Evolutionary conservation across 495 filamentous ascomycete species (phyloP).

Genomic region (Penicillium simplicissimum): DNA sequence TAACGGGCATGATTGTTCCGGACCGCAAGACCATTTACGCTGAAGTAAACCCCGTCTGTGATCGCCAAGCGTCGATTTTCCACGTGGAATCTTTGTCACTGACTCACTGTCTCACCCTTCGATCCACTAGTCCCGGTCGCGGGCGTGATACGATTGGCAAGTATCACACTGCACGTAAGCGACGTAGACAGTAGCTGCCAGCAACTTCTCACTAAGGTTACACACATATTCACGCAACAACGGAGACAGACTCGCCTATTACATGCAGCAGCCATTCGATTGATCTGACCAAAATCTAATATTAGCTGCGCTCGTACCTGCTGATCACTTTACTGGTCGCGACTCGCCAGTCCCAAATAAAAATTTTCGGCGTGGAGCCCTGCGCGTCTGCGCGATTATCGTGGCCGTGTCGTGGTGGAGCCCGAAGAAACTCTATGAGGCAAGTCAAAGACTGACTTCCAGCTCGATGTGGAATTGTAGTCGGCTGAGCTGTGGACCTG

Average conservation of each 20-base stretch:
- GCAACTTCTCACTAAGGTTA: background rate
- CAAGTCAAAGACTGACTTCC: slow-evolving; percentile 3
- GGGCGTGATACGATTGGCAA: background rate
- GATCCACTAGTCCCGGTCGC: background rate
- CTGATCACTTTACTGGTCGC: slow-evolving; percentile 1
- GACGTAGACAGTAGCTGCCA: background rate
- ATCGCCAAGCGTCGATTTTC: slow-evolving; percentile 4
- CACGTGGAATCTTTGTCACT: slow-evolving; percentile 5
- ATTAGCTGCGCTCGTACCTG: background rate
- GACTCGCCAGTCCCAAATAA: background rate
- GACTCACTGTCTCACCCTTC: background rate
- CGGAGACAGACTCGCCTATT: background rate
- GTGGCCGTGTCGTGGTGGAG: background rate
- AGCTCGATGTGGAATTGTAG: background rate
- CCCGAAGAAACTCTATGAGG: slow-evolving; percentile 2
- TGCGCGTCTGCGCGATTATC: background rate
- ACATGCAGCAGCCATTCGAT: background rate
- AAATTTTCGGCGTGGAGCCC: slow-evolving; percentile 2
- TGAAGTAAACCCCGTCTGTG: background rate
- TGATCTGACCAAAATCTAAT: background rate
- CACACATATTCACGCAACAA: background rate
- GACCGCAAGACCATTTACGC: background rate
- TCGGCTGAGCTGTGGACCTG: background rate
- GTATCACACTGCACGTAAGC: background rate
- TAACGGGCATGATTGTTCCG: too few species aligned